Conservation (phyloP, 129 eudicot genomes). For the Logfia minima region DNA sequence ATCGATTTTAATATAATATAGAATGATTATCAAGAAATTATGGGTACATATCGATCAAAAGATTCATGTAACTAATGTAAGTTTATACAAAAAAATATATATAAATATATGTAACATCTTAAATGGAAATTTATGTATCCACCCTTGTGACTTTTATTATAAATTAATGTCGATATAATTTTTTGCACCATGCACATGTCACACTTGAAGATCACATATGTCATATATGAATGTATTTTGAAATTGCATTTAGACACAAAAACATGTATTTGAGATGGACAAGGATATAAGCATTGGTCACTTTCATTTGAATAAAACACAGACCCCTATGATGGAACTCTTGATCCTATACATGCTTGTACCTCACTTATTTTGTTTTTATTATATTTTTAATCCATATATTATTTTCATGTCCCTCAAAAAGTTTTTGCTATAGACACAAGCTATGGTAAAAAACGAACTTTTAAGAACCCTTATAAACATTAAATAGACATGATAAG, state of each 20-base stretch:
- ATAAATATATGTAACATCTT: no score
- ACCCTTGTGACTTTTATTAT: background rate
- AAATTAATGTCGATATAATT: background rate
- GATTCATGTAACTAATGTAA: background rate
- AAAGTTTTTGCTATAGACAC: no score
- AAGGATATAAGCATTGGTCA: slow-evolving; percentile 18
- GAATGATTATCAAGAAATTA: no score
- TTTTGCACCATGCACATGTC: slow-evolving; percentile 15
- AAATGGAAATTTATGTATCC: background rate
- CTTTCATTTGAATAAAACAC: slow-evolving; percentile 24
- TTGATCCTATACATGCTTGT: slow-evolving; percentile 20
- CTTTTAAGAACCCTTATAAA: no score
- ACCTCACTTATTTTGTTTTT: background rate
- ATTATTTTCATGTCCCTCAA: background rate
- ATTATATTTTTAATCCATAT: background rate
- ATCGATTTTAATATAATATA: no score
- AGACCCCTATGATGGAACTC: slow-evolving; percentile 24
- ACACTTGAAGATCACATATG: background rate
- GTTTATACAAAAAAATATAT: no score
- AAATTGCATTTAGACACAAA: slow-evolving; percentile 2
- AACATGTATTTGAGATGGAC: slow-evolving; percentile 28
- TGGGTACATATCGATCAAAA: background rate
- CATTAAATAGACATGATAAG: background rate
- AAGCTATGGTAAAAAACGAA: no score
- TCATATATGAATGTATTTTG: background rate